Base-by-base conservation (phyloP, 148 eudicot species). In the Persicaria tinctoria region DNA sequence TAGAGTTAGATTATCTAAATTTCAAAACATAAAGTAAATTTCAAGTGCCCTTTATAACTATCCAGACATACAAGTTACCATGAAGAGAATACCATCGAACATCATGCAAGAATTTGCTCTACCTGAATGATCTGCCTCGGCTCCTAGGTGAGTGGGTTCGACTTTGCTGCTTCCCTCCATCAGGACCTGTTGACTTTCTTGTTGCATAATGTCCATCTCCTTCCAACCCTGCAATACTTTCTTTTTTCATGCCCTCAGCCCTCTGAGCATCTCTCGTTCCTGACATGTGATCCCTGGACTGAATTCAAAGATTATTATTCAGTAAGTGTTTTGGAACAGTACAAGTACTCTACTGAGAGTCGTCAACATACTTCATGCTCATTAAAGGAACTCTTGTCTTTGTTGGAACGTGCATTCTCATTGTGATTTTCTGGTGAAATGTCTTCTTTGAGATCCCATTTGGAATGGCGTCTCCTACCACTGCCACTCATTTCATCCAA, bases 401-500 rank as follows among this genome's bases (percentile, higher is more conserved):
- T 63, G 54, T 38, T 48, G 44, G 57, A 11, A n/a, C 38, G 76
- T 14, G 60, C 20, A 62, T 27, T 59, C n/a, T 54, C 63, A 27
- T 5, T 17, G 38, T 12, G 47, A 41, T 66, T 66, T 66, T 66
- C 70, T 13, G 48, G 70, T 66, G 12, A 66, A 44, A 16, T 41
- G 17, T 78, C 85, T 76, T 81, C 84, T 75, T 82, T 71, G 3
- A 62, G 69, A 78, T 86, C 88, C 93, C 88, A 87, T 74, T 81
- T 78, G 38, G 91, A 86, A 63, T 45, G 70, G 23, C 88, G 87
- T 74, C 80, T 86, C 81, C 86, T 86, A 68, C 81, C 77, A 78
- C 82, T 87, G 73, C 86, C 86, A 77, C 84, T 85, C 93, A 89
- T 83, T 86, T 68, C 69, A 11, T 59, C 75, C 63, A 66, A 47